Evolutionary conservation across 83 land plant species (phyloP).

Genomic region (Picea abies): DNA sequence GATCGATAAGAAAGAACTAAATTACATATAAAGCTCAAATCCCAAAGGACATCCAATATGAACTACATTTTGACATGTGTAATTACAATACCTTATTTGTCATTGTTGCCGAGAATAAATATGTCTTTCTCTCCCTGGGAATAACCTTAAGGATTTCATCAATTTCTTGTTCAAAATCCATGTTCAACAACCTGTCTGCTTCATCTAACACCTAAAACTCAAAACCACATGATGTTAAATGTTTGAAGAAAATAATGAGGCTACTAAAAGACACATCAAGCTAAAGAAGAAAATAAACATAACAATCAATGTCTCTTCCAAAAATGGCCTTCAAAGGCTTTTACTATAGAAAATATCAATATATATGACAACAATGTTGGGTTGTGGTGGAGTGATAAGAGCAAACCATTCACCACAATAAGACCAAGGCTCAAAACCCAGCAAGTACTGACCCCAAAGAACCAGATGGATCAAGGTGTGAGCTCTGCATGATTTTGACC

Average conservation of each 20-base stretch:
- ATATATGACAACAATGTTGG: too few species aligned
- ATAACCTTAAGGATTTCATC: slow-evolving; percentile 86
- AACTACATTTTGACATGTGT: background rate
- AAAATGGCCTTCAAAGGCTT: too few species aligned
- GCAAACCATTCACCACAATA: too few species aligned
- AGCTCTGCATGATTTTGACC: too few species aligned
- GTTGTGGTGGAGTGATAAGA: too few species aligned
- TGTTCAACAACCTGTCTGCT: slow-evolving; percentile 89
- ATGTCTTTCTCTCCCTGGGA: slow-evolving; percentile 80
- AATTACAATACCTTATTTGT: slow-evolving; percentile 71
- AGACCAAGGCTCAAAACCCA: too few species aligned
- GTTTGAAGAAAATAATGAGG: background rate
- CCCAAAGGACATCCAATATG: background rate
- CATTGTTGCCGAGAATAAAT: slow-evolving; percentile 97
- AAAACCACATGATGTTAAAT: slow-evolving; percentile 10
- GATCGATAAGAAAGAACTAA: too few species aligned
- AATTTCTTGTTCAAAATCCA: slow-evolving; percentile 90
- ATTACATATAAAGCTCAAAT: background rate
- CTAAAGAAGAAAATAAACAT: background rate
- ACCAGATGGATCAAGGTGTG: too few species aligned
- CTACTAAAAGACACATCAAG: background rate
- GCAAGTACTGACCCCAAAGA: too few species aligned
- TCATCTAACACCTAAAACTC: slow-evolving; percentile 86
- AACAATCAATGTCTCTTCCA: background rate
- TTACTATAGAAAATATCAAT: too few species aligned